Evolutionary conservation across 176 grass and related monocot species (phyloP), one percentile per base, ranked within the genome.

Genomic region (Bolboschoenus planiculmis): DNA sequence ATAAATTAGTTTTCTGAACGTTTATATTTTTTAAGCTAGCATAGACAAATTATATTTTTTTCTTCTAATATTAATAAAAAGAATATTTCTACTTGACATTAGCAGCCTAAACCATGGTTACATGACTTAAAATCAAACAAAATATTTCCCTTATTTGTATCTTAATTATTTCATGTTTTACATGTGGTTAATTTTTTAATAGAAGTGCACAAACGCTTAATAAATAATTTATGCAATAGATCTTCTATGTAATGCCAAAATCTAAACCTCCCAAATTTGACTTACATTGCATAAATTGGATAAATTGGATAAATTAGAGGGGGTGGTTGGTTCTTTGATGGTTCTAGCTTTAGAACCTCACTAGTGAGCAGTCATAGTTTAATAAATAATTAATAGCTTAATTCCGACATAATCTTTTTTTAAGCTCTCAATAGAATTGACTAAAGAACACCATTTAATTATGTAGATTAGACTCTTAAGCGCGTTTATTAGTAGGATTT

Each of bases 361-460:
- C 72, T 50, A 76, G 72, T 51, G 36, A 21, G 26, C 0, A 30
- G 70, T 50, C 23, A 33, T 76, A 76, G 13, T 31, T 51, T 51
- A 76, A 76, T 76, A 46, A 76, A 76, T 76, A 46, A 40, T 36
- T 31, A 74, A 26, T 74, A 76, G 31, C 5, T 53, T 76, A 51
- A 50, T 76, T 76, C 44, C 44, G 72, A 76, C 72, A 76, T 18
- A 50, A 76, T 24, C 72, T 76, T 76, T 65, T 63, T 76, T 7
- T 50, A 76, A 76, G 44, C 26, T 76, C 72, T 51, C 72, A 76
- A 20, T 51, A 51, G 23, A 43, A 76, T 76, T 76, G 44, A 76
- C 72, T 76, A 76, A 51, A 2, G 44, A 48, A 30, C 37, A 76
- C 8, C 13, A 76, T 76, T 76, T 51, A 76, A 50, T 50, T 29